Evolutionary conservation across 495 filamentous ascomycete genomes (phyloP), one percentile per base, ranked within the genome.

Genomic region (Aspergillus coremiiformis): DNA sequence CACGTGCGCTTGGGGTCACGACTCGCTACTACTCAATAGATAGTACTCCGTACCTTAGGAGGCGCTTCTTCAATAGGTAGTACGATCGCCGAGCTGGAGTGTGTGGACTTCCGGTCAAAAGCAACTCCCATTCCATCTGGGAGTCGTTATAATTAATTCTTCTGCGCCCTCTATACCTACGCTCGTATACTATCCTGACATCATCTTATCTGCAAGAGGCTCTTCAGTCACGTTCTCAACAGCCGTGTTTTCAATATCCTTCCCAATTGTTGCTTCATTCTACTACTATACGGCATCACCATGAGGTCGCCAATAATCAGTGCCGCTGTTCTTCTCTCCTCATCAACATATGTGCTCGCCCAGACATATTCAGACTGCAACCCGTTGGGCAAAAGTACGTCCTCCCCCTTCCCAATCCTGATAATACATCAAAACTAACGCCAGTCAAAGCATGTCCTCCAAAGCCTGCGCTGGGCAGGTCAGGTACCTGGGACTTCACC

Each of bases 401-500:
- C 7, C 15, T 47, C 15, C 39, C 26, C 26, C 26, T 33, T 1
- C 39, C 32, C 21, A 47, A 22, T 29, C 15, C 14, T 20, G 37
- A n/a, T n/a, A n/a, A n/a, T n/a, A n/a, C 21, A 35, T 29, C 0
- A 10, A 32, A 51, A 39, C 61, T 69, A 32, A 72, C 43, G 7
- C 21, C 29, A 19, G 9, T 42, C 17, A 44, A n/a, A 78, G 75
- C 67, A 39, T 98, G 93, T 61, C 82, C 89, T 10, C 66, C 87
- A 32, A 78, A 96, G 63, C 80, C 89, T 30, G 93, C 92, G 8
- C 79, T 97, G 9, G 88, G 90, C 55, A 85, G 80, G 66, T 73
- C 85, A 8, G 85, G 88, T 48, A 79, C 73, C 39, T 84, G 89
- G 68, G 88, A 95, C 69, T 94, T 96, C 69, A 85, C 84, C 20